Conservation (phyloP, 2,329 filamentous ascomycete species). For the Grosmannia serpens region DNA sequence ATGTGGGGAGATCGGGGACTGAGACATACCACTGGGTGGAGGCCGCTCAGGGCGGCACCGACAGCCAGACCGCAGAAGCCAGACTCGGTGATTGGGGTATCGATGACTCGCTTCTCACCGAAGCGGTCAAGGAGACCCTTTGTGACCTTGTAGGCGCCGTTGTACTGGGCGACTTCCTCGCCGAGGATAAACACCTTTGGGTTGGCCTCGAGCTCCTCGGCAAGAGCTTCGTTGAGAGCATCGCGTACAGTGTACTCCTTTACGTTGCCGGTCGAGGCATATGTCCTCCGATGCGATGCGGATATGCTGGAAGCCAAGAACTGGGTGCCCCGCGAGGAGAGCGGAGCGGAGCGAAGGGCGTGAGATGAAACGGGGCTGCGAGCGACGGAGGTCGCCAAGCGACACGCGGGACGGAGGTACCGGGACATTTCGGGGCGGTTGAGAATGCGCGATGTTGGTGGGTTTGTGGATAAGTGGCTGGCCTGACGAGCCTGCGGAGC, state of each 20-base stretch:
- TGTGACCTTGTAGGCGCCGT: constrained; percentile 99
- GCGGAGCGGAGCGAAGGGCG: neutral
- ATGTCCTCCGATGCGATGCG: constrained; percentile 37
- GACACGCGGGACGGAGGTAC: constrained; percentile 32
- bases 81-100: constrained; percentile 95
- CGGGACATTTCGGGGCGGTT: constrained; percentile 26
- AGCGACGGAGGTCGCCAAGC: constrained; percentile 25
- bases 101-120: constrained; percentile 93
- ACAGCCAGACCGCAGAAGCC: constrained; percentile 91
- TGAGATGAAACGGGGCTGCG: constrained; percentile 12
- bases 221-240: constrained; percentile 93
- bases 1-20: neutral
- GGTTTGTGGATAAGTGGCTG: neutral
- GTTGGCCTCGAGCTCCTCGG: constrained; percentile 91
- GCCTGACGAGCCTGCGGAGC: neutral
- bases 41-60: constrained; percentile 84
- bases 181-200: constrained; percentile 91
- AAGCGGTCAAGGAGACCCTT: constrained; percentile 96
- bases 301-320: constrained; percentile 2
- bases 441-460: neutral
- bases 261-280: constrained; percentile 45
- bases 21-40: constrained; percentile 77
- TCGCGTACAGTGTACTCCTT: constrained; percentile 98
- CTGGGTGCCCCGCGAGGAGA: constrained; percentile 16
- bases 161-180: constrained; percentile 99